These are phyloP conservation scores for Catharanthus roseus DNA, from an alignment of 257 asterid genomes.

Conservation along the genomic window DNA sequence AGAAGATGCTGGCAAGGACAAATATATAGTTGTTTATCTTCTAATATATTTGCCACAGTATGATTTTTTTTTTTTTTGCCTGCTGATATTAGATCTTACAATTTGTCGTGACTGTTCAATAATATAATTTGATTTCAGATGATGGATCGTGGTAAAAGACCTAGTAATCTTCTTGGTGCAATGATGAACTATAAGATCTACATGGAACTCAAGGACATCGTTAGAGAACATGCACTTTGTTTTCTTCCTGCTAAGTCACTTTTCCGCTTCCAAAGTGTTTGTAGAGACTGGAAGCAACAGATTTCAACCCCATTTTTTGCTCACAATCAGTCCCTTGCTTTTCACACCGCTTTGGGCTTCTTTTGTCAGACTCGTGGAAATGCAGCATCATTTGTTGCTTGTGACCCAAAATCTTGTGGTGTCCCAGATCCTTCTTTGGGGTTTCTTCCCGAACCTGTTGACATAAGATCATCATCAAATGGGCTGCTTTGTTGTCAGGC, in stretches of 20 bases:
- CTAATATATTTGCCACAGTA: background rate
- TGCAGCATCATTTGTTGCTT: slow-evolving; percentile 25
- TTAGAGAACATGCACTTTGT: slow-evolving; percentile 39
- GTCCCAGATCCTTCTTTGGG: slow-evolving; percentile 43
- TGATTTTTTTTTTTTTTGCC: no score
- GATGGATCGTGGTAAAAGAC: slow-evolving; percentile 49
- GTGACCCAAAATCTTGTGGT: slow-evolving; percentile 35
- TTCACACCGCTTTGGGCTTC: slow-evolving; percentile 28
- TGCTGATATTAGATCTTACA: background rate
- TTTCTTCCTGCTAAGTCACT: slow-evolving; percentile 56
- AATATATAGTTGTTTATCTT: background rate
- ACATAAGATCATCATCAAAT: slow-evolving; percentile 40
- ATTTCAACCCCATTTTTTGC: slow-evolving; percentile 46
- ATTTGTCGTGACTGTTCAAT: slow-evolving; percentile 1
- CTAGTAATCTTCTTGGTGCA: slow-evolving; percentile 14
- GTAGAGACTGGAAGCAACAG: slow-evolving; percentile 53
- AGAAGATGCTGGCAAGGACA: background rate
- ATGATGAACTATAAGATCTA: slow-evolving; percentile 27
- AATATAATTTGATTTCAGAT: background rate
- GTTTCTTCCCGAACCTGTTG: slow-evolving; percentile 48
- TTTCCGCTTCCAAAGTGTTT: slow-evolving; percentile 36
- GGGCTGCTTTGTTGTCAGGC: slow-evolving; percentile 54
- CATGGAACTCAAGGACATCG: slow-evolving; percentile 42
- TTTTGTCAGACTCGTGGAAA: slow-evolving; percentile 33
- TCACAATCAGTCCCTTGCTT: slow-evolving; percentile 38